Percentiles rank a stretch among this genome's conserved stretches.
Evolutionary conservation across 352 stramenopile genomes (phyloP).

Genomic region (Phytopythium delawarense): DNA sequence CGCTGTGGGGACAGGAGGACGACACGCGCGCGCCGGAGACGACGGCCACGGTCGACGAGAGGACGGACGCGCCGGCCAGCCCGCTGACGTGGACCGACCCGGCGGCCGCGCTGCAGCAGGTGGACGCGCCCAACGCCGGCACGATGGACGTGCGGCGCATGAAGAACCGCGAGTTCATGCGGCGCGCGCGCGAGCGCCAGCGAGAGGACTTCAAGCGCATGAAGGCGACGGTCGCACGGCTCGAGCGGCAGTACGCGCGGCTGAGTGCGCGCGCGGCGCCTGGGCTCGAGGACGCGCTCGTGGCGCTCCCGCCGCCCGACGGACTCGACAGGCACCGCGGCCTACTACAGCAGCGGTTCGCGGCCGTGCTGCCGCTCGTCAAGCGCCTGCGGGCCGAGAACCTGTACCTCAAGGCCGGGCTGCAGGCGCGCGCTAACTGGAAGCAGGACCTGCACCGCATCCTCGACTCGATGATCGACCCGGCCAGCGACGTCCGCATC

Average conservation of each 20-base stretch:
- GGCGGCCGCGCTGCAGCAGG: neutral
- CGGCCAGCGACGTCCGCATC: neutral
- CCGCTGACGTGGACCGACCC: neutral
- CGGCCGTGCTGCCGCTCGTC: neutral
- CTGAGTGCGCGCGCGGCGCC: slow-evolving; percentile 13
- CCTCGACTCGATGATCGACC: slow-evolving; percentile 3
- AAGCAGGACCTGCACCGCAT: slow-evolving; percentile 24
- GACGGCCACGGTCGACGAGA: neutral
- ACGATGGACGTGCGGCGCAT: slow-evolving; percentile 26
- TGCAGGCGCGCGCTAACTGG: slow-evolving; percentile 21
- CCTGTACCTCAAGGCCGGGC: slow-evolving; percentile 18
- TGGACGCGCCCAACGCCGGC: slow-evolving; percentile 19
- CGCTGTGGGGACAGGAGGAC: neutral
- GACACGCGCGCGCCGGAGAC: neutral
- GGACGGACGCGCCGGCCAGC: neutral
- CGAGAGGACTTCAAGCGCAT: slow-evolving; percentile 19
- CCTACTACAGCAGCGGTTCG: slow-evolving; percentile 1
- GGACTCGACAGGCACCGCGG: neutral
- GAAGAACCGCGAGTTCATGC: slow-evolving; percentile 33
- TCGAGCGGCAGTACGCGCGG: slow-evolving; percentile 22
- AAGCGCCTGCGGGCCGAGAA: slow-evolving; percentile 18
- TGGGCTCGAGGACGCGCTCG: slow-evolving; percentile 1
- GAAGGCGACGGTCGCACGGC: slow-evolving; percentile 16
- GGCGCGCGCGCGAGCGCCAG: slow-evolving; percentile 24
- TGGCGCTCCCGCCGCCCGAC: neutral